Evolutionary conservation across 139 green algal genomes (phyloP), one percentile per base, ranked within the genome.

Genomic region (Chlorella sp.): DNA sequence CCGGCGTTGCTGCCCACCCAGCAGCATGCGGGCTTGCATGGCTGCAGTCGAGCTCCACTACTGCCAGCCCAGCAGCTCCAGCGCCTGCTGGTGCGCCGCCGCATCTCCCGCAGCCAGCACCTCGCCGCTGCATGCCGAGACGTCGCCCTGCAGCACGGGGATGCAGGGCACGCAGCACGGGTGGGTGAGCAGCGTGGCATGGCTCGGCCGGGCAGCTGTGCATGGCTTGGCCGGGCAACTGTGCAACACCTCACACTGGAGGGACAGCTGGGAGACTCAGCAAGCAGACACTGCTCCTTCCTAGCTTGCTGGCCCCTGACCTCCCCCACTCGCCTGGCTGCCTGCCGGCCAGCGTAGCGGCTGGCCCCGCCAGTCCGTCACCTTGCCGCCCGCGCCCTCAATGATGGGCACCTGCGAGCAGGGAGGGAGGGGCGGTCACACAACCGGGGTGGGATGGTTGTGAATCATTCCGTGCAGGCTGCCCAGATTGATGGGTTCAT

Each of bases 291-390:
- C 62, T 30, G 28, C 22, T 32, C 40, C 40, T 44, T 14, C 70
- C 22, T 43, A 26, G 70, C 69, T 13, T 40, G 5, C 58, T n/a
- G 43, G 34, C 81, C 75, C 5, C 14, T 4, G 51, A 11, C 24
- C 51, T 16, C 51, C 14, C 13, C 51, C 51, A 60, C 77, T 58
- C 38, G 58, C 77, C 16, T 83, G 40, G 77, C 38, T 73, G 58
- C 34, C 87, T 34, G 68, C 76, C 22, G 89, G 87, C 58, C 86
- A 91, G 54, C 70, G 79, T 73, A 99, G 90, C 68, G 85, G 77
- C 56, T 85, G 38, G 6, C 96, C 97, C 54, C 85, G 56, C 97
- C 97, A 99, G 88, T 99, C 96, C 2, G 94, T 99, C 65, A 99
- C 95, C 26, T 93, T 73, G 0, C 97, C 97, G 17, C 97, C 97